A percentile compares a stretch with the other conserved stretches of the same genome.
Conservation (phyloP, 139 green algal genomes). For the Chlamydomonas applanata region DNA sequence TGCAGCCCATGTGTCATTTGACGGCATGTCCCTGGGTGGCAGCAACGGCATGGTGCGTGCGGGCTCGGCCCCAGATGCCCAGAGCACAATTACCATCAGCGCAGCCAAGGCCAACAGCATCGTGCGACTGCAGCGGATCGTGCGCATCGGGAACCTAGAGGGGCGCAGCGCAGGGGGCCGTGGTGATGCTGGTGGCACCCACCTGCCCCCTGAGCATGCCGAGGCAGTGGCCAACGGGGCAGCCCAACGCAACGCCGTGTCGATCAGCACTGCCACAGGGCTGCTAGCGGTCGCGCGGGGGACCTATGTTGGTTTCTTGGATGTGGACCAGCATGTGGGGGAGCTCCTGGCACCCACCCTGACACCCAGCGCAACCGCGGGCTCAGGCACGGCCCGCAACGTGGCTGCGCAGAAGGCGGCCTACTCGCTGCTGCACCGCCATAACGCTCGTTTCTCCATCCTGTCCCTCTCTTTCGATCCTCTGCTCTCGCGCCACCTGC, state of each 20-base stretch:
- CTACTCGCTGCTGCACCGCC: conserved; percentile 5
- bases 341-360: not conserved
- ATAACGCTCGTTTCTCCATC: not conserved
- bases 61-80: too few relatives aligned
- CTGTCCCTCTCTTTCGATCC: not conserved
- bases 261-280: not conserved
- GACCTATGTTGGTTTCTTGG: not conserved
- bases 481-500: not conserved
- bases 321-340: not conserved
- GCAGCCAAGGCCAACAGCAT: conserved; percentile 3
- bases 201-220: not conserved
- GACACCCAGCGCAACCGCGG: not conserved
- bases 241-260: not conserved
- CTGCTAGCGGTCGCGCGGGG: conserved; percentile 6
- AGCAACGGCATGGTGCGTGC: not conserved
- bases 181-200: not conserved
- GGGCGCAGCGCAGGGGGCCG: conserved; percentile 6
- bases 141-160: conserved; percentile 24
- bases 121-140: conserved; percentile 23
- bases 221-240: not conserved
- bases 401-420: not conserved
- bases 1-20: too few relatives aligned
- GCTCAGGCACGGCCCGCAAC: not conserved
- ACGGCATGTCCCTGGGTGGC: too few relatives aligned
- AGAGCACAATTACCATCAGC: conserved; percentile 16